Evolutionary conservation across 768 basidiomycete species (phyloP).

Genomic region (Saitozyma sp.): DNA sequence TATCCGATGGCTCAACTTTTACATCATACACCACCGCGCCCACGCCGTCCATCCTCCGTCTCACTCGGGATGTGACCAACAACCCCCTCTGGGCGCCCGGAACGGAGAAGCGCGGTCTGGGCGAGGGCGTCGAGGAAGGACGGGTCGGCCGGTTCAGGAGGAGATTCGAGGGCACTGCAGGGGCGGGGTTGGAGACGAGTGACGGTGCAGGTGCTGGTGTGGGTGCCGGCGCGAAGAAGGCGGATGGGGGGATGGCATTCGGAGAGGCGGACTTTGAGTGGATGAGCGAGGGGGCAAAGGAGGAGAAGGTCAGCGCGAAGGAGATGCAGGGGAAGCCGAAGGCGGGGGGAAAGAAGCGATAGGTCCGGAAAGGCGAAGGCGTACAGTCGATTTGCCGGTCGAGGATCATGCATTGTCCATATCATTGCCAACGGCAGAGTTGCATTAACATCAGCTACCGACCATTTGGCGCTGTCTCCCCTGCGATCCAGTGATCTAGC

Average conservation of each 20-base stretch:
- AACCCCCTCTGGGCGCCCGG: conserved; percentile 82
- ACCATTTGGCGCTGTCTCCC: too few relatives aligned
- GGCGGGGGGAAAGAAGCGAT: conserved; percentile 44
- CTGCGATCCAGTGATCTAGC: too few relatives aligned
- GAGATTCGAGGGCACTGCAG: conserved; percentile 60
- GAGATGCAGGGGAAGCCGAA: conserved; percentile 16
- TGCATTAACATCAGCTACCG: too few relatives aligned
- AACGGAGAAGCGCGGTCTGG: conserved; percentile 54
- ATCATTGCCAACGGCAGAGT: background rate
- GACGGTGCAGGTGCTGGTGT: background rate
- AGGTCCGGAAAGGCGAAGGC: background rate
- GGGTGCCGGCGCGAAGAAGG: conserved; percentile 5
- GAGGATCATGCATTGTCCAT: background rate
- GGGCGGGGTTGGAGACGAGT: conserved; percentile 64
- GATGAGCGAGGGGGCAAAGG: conserved; percentile 50
- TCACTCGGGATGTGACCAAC: conserved; percentile 85
- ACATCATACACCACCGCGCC: conserved; percentile 88
- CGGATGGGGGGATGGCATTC: conserved; percentile 15
- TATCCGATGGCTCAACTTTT: conserved; percentile 85
- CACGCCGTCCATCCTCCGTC: conserved; percentile 64
- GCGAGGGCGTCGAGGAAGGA: conserved; percentile 72
- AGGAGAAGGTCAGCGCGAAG: conserved; percentile 44
- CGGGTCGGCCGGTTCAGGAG: conserved; percentile 77
- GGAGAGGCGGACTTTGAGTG: conserved; percentile 45
- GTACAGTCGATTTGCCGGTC: background rate